A percentile compares a stretch with the other conserved stretches of the same genome.
Conservation (phyloP, 495 filamentous ascomycete genomes). For the Cairneyella variabilis region DNA sequence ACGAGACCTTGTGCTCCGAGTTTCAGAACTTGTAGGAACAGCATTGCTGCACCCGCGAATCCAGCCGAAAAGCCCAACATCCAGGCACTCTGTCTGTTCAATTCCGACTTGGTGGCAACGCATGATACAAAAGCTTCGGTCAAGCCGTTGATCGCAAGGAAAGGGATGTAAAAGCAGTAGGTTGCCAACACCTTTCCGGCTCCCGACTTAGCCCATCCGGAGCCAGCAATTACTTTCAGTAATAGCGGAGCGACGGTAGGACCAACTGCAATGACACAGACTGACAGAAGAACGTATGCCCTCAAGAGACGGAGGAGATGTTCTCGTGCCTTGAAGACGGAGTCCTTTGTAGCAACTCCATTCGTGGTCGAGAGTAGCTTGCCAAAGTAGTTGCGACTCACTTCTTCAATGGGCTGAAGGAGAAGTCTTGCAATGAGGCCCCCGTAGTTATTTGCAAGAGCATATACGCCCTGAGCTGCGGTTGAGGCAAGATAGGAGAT, state of each 20-base stretch:
- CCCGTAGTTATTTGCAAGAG: slow-evolving; percentile 91
- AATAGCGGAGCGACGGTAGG: slow-evolving; percentile 69
- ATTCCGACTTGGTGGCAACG: slow-evolving; percentile 64
- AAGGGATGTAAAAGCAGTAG: slow-evolving; percentile 90
- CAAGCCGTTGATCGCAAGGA: slow-evolving; percentile 88
- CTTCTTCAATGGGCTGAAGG: slow-evolving; percentile 94
- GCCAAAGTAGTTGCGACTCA: slow-evolving; percentile 80
- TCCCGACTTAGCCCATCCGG: slow-evolving; percentile 63
- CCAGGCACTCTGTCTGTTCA: slow-evolving; percentile 72
- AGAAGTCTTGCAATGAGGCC: slow-evolving; percentile 83
- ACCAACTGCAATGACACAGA: slow-evolving; percentile 62
- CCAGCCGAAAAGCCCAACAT: slow-evolving; percentile 74
- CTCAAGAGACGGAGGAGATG: slow-evolving; percentile 52
- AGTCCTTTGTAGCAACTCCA: slow-evolving; percentile 5
- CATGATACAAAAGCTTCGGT: slow-evolving; percentile 89
- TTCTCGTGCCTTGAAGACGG: slow-evolving; percentile 33
- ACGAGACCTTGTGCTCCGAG: slow-evolving; percentile 79
- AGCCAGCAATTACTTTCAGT: slow-evolving; percentile 68
- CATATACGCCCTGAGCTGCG: slow-evolving; percentile 86
- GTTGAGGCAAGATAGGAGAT: slow-evolving; percentile 72
- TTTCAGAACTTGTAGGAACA: slow-evolving; percentile 60
- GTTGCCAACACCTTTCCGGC: slow-evolving; percentile 61
- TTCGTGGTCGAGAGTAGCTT: slow-evolving; percentile 50
- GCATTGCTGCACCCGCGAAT: slow-evolving; percentile 67
- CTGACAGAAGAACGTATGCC: slow-evolving; percentile 63